These are phyloP conservation scores for Wickerhamomyces pijperi DNA, from an alignment of 805 yeast species.

Conservation along the genomic window DNA sequence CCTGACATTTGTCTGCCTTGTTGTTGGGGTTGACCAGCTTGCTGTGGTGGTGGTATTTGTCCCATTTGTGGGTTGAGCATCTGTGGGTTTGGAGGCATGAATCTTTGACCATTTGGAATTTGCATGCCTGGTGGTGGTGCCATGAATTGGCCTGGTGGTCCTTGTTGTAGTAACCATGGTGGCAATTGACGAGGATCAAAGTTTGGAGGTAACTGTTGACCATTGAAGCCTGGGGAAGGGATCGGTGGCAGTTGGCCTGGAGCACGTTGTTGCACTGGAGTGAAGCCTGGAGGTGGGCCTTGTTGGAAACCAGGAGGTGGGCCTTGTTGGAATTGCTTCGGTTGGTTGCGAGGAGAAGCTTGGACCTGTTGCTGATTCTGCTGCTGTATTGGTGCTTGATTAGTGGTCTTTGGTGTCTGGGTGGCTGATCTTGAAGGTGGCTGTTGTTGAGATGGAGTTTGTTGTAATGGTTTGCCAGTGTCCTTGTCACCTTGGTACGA, in stretches of 20 bases:
- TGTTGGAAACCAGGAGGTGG: conserved; percentile 8
- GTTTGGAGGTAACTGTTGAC: conserved; percentile 8
- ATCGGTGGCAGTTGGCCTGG: conserved; percentile 12
- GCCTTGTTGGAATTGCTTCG: conserved; percentile 8
- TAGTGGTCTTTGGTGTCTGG: conserved; percentile 1
- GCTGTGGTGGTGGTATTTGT: conserved; percentile 3
- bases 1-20: conserved; percentile 3
- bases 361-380: neutral
- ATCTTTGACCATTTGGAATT: conserved; percentile 8
- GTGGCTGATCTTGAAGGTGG: neutral
- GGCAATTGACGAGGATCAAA: conserved; percentile 11
- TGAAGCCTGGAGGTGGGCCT: conserved; percentile 7
- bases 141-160: conserved; percentile 11
- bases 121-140: conserved; percentile 7
- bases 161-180: conserved; percentile 8
- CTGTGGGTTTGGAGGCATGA: conserved; percentile 7
- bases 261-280: conserved; percentile 2
- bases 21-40: conserved; percentile 6
- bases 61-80: conserved; percentile 9
- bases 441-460: neutral
- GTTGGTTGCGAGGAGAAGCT: conserved; percentile 2
- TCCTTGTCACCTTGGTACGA: neutral
- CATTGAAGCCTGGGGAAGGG: conserved; percentile 6
- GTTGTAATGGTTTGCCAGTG: neutral
- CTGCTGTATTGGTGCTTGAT: neutral